Base-by-base conservation (phyloP, 1,139 yeast genomes). In the Saccharomyces hybrid region DNA sequence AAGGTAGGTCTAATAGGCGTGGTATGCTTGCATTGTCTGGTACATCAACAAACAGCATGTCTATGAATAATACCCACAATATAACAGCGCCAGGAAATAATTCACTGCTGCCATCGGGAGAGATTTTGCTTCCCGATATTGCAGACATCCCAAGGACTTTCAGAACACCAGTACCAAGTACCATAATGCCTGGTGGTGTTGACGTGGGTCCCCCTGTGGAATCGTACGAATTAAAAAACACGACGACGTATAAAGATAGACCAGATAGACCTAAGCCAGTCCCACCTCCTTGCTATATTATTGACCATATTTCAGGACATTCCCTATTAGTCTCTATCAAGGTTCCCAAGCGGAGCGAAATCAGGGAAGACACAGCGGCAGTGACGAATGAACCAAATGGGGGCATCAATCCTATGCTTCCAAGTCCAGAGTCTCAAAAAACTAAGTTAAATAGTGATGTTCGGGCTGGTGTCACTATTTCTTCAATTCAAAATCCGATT, bases 131-230 rank as follows among this genome's bases (percentile, higher is more conserved):
- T 26, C 96, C 97, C 0, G 97, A 90, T 64, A 76, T 90, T 47
- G 77, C 84, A 8, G 97, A 88, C 62, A 75, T 85, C 46, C 90
- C 95, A 16, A 86, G 89, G 65, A 90, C 97, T 0, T 86, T 88
- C 73, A 77, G 97, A 55, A 90, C 97, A 0, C 96, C 96, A 0
- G 81, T 89, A 6, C 93, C 95, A 34, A 80, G 88, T 1, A 78
- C 89, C 14, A 73, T 85, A 1, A 76, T 90, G 34, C 97, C 98
- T 0, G 97, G 97, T 52, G 97, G 89, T 2, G 80, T 88, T 47
- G 95, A 87, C 65, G 65, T 84, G 55, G 88, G 87, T 0, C 87
- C 88, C 2, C 79, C 80, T 34, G 76, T 80, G 2, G 77, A 76
- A 55, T 80, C 82, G 5, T 84, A 76, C 65, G 73, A 77, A 52